Evolutionary conservation across 345 rosid genomes (phyloP), one percentile per base, ranked within the genome.

Genomic region (Gynandropsis gynandra): DNA sequence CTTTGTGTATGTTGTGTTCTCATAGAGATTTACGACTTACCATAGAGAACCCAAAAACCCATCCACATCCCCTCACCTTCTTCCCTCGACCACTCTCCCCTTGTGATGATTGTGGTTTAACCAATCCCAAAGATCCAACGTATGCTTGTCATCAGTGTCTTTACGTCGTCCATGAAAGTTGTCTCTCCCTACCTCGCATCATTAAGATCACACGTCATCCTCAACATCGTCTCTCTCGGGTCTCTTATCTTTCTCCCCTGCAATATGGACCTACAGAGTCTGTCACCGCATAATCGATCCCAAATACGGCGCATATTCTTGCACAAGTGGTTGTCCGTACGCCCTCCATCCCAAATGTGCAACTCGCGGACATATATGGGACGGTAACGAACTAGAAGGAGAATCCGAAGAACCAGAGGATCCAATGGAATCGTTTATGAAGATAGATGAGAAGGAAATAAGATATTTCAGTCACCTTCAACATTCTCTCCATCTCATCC

Each of bases 81-180:
- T 7, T 53, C 0, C 47, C 58, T 40, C 37, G 58, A 0, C 47
- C 58, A 10, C 6, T 53, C 0, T 24, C 4, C 17, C 63, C 63
- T 14, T 58, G 55, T 58, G 63, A 58, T 47, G 54, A 38, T 38
- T 58, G 63, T 39, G 63, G 54, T 4, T 16, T 39, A 14, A 40
- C 48, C 0, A 1, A 31, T 0, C 10, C 16, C 7, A 8, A 1
- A 5, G 39, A 58, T 10, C 39, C 54, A n/a, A n/a, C n/a, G n/a
- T n/a, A n/a, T n/a, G n/a, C n/a, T n/a, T n/a, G n/a, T n/a, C n/a
- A n/a, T n/a, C n/a, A n/a, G n/a, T n/a, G n/a, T n/a, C n/a, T n/a
- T n/a, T n/a, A n/a, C n/a, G n/a, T n/a, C n/a, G n/a, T n/a, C n/a
- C n/a, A n/a, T n/a, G n/a, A n/a, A n/a, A n/a, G n/a, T n/a, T n/a